Conservation (phyloP, 2,329 filamentous ascomycete genomes). For the Penicillium sp. region DNA sequence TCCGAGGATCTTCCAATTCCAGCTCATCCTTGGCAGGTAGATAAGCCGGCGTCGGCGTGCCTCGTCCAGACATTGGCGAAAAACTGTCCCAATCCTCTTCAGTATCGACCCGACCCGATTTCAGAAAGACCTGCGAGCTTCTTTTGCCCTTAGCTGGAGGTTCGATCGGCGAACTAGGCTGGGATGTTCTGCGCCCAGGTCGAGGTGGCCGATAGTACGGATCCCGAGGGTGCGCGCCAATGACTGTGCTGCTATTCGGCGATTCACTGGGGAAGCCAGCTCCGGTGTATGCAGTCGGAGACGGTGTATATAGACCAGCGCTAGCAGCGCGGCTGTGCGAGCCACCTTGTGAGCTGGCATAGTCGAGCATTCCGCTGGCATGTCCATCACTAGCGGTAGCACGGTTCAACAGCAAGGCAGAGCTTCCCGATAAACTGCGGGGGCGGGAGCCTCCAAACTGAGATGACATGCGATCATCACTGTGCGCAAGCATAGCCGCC, state of each 20-base stretch:
- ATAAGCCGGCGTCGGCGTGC: constrained; percentile 51
- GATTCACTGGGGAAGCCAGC: constrained; percentile 44
- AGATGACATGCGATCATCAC: constrained; percentile 59
- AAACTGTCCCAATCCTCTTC: constrained; percentile 36
- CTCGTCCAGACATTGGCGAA: constrained; percentile 42
- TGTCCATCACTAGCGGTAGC: constrained; percentile 42
- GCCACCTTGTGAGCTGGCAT: constrained; percentile 43
- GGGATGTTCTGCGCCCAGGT: constrained; percentile 61
- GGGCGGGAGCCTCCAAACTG: constrained; percentile 51
- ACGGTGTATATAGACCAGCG: constrained; percentile 61
- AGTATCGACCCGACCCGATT: constrained; percentile 32
- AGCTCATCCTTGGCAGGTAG: constrained; percentile 52
- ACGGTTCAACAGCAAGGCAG: constrained; percentile 56
- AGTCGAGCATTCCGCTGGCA: constrained; percentile 52
- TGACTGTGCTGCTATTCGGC: constrained; percentile 40
- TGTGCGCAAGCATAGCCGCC: constrained; percentile 69
- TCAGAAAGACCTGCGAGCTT: constrained; percentile 42
- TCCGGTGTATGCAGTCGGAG: constrained; percentile 72
- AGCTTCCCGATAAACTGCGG: constrained; percentile 58
- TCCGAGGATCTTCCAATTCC: constrained; percentile 46
- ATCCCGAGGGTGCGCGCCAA: constrained; percentile 55
- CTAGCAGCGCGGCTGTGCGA: constrained; percentile 52
- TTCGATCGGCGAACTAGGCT: constrained; percentile 43
- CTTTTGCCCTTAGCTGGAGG: constrained; percentile 31
- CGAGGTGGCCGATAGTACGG: constrained; percentile 87